Percentiles rank a stretch among this genome's conserved stretches.
phyloP scores from a whole-genome alignment of 768 basidiomycete species.

The Clavulina sp. region DNA sequence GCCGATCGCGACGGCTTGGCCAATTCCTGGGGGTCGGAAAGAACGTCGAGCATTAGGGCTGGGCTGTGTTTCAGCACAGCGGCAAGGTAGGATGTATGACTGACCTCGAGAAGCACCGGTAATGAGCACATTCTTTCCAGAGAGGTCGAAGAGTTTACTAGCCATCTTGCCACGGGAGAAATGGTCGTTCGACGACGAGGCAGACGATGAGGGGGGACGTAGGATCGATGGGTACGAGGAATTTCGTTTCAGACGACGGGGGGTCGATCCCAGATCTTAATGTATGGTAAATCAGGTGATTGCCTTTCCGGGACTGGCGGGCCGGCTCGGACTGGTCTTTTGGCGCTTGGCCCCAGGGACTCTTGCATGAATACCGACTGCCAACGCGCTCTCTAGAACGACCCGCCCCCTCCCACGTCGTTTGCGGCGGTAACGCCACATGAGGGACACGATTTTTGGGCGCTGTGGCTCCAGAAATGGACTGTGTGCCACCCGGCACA shows the following conservation, averaged over 20 bases:
- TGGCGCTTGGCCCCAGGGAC: no score
- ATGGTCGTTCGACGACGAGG: not conserved
- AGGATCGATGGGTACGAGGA: not conserved
- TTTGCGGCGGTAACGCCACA: no score
- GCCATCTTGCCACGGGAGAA: not conserved
- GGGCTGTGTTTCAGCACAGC: not conserved
- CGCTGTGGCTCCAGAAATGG: no score
- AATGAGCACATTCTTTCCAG: conserved; percentile 51
- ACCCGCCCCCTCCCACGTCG: no score
- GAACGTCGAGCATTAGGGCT: not conserved
- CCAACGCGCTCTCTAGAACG: no score
- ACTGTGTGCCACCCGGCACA: no score
- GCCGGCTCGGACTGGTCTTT: no score
- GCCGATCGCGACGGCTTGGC: conserved; percentile 36
- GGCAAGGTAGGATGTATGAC: conserved; percentile 13
- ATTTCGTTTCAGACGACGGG: not conserved
- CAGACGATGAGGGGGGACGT: not conserved
- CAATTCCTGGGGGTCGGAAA: conserved; percentile 26
- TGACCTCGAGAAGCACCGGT: conserved; percentile 66
- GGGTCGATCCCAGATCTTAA: no score
- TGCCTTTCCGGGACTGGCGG: no score
- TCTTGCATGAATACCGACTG: no score
- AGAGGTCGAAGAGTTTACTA: conserved; percentile 47
- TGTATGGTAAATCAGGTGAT: no score
- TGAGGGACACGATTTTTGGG: no score